phyloP scores from a whole-genome alignment of 768 basidiomycete species.

The Mycena leptocephala region DNA sequence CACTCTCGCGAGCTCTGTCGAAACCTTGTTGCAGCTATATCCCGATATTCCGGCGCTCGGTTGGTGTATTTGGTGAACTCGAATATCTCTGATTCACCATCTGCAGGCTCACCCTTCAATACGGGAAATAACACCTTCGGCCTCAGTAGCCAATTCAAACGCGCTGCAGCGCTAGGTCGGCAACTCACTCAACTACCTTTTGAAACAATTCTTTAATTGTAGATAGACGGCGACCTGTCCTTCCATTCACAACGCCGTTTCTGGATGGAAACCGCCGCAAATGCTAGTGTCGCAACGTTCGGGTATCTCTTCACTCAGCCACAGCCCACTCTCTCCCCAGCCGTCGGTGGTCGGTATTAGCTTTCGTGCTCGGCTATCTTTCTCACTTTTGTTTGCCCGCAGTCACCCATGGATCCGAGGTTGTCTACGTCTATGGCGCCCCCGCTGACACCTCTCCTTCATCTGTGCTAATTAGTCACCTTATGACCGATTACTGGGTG shows the following conservation, averaged over 20 bases:
- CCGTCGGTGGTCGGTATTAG: slow-evolving; percentile 48
- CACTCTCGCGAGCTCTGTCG: slow-evolving; percentile 34
- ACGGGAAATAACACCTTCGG: slow-evolving; percentile 62
- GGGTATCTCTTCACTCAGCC: slow-evolving; percentile 60
- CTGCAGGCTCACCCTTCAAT: slow-evolving; percentile 58
- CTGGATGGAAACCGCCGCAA: slow-evolving; percentile 53
- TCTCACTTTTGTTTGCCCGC: not conserved
- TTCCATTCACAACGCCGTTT: slow-evolving; percentile 50
- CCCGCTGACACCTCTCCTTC: slow-evolving; percentile 25
- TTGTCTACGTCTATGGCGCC: slow-evolving; percentile 50
- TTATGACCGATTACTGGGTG: slow-evolving; percentile 64
- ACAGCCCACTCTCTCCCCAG: slow-evolving; percentile 36
- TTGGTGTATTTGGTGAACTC: not conserved
- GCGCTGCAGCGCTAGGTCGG: slow-evolving; percentile 42
- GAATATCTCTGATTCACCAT: too few species aligned
- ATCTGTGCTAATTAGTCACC: slow-evolving; percentile 44
- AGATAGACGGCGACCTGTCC: slow-evolving; percentile 38
- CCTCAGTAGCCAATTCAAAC: slow-evolving; percentile 56
- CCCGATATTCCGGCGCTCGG: slow-evolving; percentile 56
- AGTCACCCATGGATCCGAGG: slow-evolving; percentile 52
- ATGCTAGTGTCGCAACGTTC: slow-evolving; percentile 48
- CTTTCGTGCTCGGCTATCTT: slow-evolving; percentile 24
- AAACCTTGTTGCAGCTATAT: slow-evolving; percentile 55
- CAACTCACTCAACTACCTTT: not conserved
- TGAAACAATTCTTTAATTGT: not conserved